Evolutionary conservation across 495 filamentous ascomycete species (phyloP).

Genomic region (Hypoxylon trugodes): DNA sequence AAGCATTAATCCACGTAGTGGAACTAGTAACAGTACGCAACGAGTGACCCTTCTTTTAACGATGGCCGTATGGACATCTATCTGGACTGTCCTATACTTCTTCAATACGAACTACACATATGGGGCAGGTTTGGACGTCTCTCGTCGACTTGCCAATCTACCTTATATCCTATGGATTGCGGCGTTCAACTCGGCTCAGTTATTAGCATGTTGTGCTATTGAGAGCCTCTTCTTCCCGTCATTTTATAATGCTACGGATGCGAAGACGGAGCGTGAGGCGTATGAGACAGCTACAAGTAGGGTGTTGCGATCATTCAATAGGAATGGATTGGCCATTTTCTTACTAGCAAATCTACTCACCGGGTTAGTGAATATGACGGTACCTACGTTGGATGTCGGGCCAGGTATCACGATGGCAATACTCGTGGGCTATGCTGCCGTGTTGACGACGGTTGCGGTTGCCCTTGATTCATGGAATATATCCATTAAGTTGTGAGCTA

Average conservation of each 20-base stretch:
- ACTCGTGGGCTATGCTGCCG: conserved; percentile 72
- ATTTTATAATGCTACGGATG: conserved; percentile 64
- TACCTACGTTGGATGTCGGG: conserved; percentile 78
- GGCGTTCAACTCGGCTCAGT: conserved; percentile 83
- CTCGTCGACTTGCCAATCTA: conserved; percentile 89
- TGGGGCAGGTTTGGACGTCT: conserved; percentile 77
- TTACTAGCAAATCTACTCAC: conserved; percentile 89
- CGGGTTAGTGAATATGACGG: conserved; percentile 83
- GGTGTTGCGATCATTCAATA: conserved; percentile 83
- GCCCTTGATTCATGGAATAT: conserved; percentile 74
- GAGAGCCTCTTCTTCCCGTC: conserved; percentile 81
- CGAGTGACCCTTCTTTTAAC: conserved; percentile 65
- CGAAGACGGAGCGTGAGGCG: conserved; percentile 63
- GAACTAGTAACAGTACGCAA: conserved; percentile 45
- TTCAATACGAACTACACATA: conserved; percentile 71
- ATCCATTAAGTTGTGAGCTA: conserved; percentile 74
- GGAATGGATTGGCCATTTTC: conserved; percentile 87
- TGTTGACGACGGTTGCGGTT: conserved; percentile 73
- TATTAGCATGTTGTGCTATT: conserved; percentile 77
- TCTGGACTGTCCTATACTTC: conserved; percentile 74
- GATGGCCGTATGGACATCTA: conserved; percentile 64
- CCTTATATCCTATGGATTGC: conserved; percentile 93
- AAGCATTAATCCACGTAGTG: conserved; percentile 49
- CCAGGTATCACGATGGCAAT: conserved; percentile 73
- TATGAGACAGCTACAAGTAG: conserved; percentile 75